A percentile compares a stretch with the other conserved stretches of the same genome.
phyloP scores from a whole-genome alignment of 352 stramenopile genomes.

The Thalassiosira mediterranea region DNA sequence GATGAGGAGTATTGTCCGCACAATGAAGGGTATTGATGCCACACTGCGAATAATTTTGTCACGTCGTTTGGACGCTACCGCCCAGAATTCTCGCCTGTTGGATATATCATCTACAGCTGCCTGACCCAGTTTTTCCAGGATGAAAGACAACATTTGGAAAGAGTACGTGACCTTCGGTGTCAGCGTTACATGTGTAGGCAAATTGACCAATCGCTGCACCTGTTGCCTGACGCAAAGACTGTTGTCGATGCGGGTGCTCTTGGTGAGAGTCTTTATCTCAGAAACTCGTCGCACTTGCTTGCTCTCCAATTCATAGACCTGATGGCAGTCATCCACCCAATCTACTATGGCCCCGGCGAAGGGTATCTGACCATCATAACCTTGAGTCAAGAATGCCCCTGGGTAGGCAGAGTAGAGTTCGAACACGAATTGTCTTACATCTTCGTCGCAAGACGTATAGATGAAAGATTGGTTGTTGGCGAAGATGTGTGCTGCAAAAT shows the following conservation, averaged over 20 bases:
- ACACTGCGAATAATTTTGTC: constrained; percentile 31
- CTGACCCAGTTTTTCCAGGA: constrained; percentile 19
- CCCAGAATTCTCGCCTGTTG: constrained; percentile 22
- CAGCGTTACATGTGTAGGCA: constrained; percentile 19
- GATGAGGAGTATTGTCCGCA: constrained; percentile 39
- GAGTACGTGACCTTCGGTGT: constrained; percentile 31
- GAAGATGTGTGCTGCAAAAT: constrained; percentile 41
- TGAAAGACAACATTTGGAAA: constrained; percentile 30
- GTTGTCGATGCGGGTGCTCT: constrained; percentile 21
- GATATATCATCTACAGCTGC: constrained; percentile 21
- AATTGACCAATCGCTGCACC: constrained; percentile 19
- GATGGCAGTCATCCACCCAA: constrained; percentile 39
- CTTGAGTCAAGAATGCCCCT: constrained; percentile 31
- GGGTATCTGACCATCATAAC: constrained; percentile 29
- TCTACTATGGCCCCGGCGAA: constrained; percentile 26
- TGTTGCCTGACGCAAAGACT: constrained; percentile 25
- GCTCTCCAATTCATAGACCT: constrained; percentile 10
- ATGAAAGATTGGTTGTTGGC: constrained; percentile 39
- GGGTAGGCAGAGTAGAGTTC: constrained; percentile 32
- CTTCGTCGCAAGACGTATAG: constrained; percentile 21
- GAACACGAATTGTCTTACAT: constrained; percentile 24
- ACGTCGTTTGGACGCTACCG: constrained; percentile 16
- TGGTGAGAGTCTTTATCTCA: constrained; percentile 31
- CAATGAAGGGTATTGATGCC: constrained; percentile 26
- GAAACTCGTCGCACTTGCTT: constrained; percentile 13